Base-by-base conservation (phyloP, 2,329 filamentous ascomycete species). In the Colletotrichum sp. region DNA sequence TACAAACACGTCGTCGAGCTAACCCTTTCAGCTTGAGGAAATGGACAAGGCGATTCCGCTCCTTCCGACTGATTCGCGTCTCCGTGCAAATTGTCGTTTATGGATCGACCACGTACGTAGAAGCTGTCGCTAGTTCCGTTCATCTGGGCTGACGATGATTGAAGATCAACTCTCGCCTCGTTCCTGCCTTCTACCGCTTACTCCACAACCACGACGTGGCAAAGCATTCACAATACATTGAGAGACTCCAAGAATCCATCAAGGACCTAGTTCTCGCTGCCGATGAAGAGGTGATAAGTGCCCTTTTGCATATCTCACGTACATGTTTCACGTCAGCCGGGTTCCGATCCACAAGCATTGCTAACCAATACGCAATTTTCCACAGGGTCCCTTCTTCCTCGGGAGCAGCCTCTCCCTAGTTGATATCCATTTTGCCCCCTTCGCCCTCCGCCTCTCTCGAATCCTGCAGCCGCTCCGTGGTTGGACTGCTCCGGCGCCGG, bases 371-470 rank as follows among this genome's bases (percentile, higher is more conserved):
- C 8, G 18, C 18, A 12, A 52, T 8, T 18, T 66, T 34, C 15
- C 28, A 10, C 69, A 89, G 69, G 94, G 94, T 0, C 94, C 94
- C 0, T 95, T 94, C 83, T 96, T 96, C 82, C 88, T 89, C 18
- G 88, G 88, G 3, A 74, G 80, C n/a, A 82, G 84, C 9, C 79
- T 89, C n/a, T 86, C 85, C 89, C 78, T 95, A 71, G 94, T 96
- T 1, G 94, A 96, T 78, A 88, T 95, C 18, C 93, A 95, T 80
- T 89, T 95, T 62, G 94, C 94, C 2, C 95, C 95, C 0, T 96
- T 95, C 89, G 89, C 95, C 16, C 82, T 96, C 21, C 89, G 95
- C 2, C 85, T 96, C 76, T 88, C 90, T n/a, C 90, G 91, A 3
- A 90, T 95, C 21, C 85, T 95, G 39, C 88, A 90, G 66, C 90